These are phyloP conservation scores for Russula foetens DNA, from an alignment of 768 basidiomycete species.

Conservation along the genomic window DNA sequence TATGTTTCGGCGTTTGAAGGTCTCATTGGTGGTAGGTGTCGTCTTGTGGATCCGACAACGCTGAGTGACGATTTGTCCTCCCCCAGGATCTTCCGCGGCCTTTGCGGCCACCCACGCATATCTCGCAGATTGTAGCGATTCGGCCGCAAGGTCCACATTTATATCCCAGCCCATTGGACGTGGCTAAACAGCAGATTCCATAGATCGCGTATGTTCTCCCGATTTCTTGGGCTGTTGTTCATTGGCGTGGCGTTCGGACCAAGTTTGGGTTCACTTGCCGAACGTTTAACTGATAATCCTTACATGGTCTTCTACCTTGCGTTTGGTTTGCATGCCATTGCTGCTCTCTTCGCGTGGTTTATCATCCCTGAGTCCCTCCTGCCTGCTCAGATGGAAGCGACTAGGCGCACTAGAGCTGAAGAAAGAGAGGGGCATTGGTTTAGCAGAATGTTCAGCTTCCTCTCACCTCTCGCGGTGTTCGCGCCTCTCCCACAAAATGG, in stretches of 20 bases:
- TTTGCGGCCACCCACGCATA: conserved; percentile 55
- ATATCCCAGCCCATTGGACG: neutral
- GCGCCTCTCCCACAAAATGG: conserved; percentile 33
- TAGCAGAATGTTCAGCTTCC: conserved; percentile 47
- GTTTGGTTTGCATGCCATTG: conserved; percentile 39
- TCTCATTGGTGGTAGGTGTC: conserved; percentile 53
- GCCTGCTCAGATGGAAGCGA: conserved; percentile 27
- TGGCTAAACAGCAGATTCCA: neutral
- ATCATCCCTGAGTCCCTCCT: conserved; percentile 77
- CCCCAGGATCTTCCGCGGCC: conserved; percentile 38
- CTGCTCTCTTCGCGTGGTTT: conserved; percentile 42
- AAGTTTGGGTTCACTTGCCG: conserved; percentile 55
- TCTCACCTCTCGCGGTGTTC: conserved; percentile 65
- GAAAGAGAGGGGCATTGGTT: conserved; percentile 26
- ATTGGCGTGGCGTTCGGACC: conserved; percentile 75
- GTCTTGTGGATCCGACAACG: neutral
- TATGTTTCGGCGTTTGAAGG: conserved; percentile 63
- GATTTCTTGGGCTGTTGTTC: conserved; percentile 60
- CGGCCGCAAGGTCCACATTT: conserved; percentile 27
- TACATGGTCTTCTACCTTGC: conserved; percentile 71
- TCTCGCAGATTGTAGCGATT: conserved; percentile 55
- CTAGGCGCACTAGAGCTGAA: conserved; percentile 19
- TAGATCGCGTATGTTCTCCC: conserved; percentile 60
- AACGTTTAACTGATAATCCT: conserved; percentile 44
- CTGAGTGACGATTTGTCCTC: neutral